phyloP scores from a whole-genome alignment of 2,329 filamentous ascomycete genomes.

The Verticillium nubilum region DNA sequence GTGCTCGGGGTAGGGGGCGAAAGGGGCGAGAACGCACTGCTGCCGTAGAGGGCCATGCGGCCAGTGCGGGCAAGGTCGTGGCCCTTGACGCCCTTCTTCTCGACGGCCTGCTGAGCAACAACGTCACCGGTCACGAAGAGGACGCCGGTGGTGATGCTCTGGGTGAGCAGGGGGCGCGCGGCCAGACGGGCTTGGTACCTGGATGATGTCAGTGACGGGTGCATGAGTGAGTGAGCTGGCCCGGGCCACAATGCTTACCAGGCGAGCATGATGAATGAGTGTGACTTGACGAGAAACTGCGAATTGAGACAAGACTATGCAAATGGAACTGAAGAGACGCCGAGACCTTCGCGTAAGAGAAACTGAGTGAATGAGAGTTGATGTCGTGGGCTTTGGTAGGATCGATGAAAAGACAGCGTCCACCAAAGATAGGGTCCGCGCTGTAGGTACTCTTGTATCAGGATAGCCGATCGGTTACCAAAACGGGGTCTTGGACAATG shows the following conservation, averaged over 20 bases:
- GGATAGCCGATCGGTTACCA: neutral
- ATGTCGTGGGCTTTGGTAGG: neutral
- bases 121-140: conserved; percentile 91
- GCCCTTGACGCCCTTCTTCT: conserved; percentile 70
- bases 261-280: conserved; percentile 19
- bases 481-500: neutral
- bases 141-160: conserved; percentile 83
- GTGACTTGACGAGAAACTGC: neutral
- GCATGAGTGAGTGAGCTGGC: conserved; percentile 3
- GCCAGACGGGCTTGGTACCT: conserved; percentile 87
- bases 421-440: neutral
- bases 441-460: neutral
- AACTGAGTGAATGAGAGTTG: neutral
- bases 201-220: conserved; percentile 2
- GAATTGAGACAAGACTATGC: neutral
- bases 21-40: conserved; percentile 46
- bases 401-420: neutral
- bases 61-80: conserved; percentile 72
- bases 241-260: conserved; percentile 16
- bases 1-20: neutral
- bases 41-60: conserved; percentile 77
- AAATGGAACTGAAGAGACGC: neutral
- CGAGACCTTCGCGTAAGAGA: neutral
- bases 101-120: conserved; percentile 85
- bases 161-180: conserved; percentile 78